Evolutionary conservation across 805 yeast genomes (phyloP), one percentile per base, ranked within the genome.

Genomic region (Candida khao-thaluensis): DNA sequence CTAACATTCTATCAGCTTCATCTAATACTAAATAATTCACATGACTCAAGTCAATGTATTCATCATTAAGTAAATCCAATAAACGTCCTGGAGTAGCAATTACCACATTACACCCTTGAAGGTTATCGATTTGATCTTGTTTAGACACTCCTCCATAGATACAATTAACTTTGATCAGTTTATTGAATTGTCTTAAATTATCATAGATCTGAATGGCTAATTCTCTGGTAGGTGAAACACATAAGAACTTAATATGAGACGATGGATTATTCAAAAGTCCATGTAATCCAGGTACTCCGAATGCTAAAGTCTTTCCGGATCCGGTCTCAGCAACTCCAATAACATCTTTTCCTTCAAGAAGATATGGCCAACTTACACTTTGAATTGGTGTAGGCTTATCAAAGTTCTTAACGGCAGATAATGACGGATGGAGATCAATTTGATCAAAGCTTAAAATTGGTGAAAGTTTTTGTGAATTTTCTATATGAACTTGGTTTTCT

Each of bases 81-180:
- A 93, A 72, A 62, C 99, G 80, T 50, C 99, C 99, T n/a, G 99
- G 99, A 3, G 99, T 93, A 22, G 98, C 99, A 52, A 93, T 86
- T 15, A 91, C 91, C 44, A 88, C 80, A 50, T 85, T 82, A 17
- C 89, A 80, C 34, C 60, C 74, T 48, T 69, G 74, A 47, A 91
- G 68, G 39, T 79, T 79, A 37, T 65, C 70, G 59, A 91, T 79
- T 68, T 93, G 99, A 47, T 85, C 95, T 42, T 86, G 91, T 60
- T 93, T 93, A 52, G 96, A 85, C 42, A 93, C 99, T 66, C 99
- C 99, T 50, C 99, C 99, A 54, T 93, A 93, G 12, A 91, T 74
- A 62, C 96, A 89, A 37, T 84, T 86, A 55, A 91, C 82, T 40
- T 79, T 70, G 41, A 90, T 57, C 7, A 77, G 76, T 32, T 79